Evolutionary conservation across 2,329 filamentous ascomycete genomes (phyloP).

Genomic region (Byssochlamys sp.): DNA sequence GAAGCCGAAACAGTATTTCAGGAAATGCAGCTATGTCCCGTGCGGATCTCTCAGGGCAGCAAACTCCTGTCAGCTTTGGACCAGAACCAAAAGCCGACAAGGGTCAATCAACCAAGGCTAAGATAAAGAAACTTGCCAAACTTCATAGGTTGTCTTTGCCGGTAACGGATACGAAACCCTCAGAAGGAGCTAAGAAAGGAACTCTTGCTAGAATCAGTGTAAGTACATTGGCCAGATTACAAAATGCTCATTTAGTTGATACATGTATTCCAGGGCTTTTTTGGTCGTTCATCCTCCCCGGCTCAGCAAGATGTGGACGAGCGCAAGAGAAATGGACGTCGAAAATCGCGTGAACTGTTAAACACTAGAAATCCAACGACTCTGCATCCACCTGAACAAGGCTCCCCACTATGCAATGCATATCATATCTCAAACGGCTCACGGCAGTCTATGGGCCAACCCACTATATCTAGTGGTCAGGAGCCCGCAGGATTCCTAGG

Average conservation of each 20-base stretch:
- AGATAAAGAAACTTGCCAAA: conserved; percentile 18
- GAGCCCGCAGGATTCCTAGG: not conserved
- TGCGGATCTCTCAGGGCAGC: conserved; percentile 2
- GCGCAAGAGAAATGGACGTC: not conserved
- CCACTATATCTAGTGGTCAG: conserved; percentile 7
- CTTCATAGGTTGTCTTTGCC: conserved; percentile 18
- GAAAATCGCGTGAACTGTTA: too few relatives aligned
- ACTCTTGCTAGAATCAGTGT: conserved; percentile 10
- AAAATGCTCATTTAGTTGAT: not conserved
- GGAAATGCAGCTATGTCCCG: conserved; percentile 6
- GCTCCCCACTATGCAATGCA: not conserved
- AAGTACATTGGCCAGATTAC: conserved; percentile 1
- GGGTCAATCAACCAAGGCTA: conserved; percentile 16
- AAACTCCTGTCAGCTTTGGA: conserved; percentile 4
- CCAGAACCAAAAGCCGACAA: conserved; percentile 2
- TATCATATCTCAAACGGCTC: not conserved
- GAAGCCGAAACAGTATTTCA: conserved; percentile 7
- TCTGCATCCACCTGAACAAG: too few relatives aligned
- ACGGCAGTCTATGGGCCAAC: conserved; percentile 5
- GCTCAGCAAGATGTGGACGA: not conserved
- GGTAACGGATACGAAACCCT: conserved; percentile 10
- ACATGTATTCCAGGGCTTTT: conserved; percentile 8
- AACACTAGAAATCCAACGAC: too few relatives aligned
- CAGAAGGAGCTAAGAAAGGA: conserved; percentile 9
- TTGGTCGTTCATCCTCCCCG: conserved; percentile 6